These are phyloP conservation scores for Spathaspora passalidarum DNA, from an alignment of 805 yeast species.

Conservation along the genomic window DNA sequence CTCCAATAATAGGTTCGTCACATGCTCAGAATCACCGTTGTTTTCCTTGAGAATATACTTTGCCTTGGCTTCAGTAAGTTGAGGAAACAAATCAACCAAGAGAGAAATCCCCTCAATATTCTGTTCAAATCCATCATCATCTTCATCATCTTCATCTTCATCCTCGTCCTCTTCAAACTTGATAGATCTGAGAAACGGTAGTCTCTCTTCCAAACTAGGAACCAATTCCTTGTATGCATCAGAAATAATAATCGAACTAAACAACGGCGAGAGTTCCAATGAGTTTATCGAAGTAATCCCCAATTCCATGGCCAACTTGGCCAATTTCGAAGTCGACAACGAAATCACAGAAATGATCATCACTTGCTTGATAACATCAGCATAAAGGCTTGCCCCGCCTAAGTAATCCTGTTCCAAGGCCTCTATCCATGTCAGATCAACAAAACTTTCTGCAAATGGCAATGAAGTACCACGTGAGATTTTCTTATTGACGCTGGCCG, in stretches of 20 bases:
- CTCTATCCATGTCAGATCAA: constrained; percentile 56
- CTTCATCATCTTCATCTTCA: constrained; percentile 9
- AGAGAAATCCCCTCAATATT: constrained; percentile 31
- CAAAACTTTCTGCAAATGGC: constrained; percentile 53
- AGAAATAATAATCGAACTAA: constrained; percentile 53
- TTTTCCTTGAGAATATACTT: constrained; percentile 46
- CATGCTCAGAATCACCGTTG: constrained; percentile 51
- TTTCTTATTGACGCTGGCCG: constrained; percentile 1
- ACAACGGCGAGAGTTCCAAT: constrained; percentile 49
- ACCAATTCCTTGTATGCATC: constrained; percentile 41
- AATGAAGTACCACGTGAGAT: constrained; percentile 11
- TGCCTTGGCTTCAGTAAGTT: constrained; percentile 46
- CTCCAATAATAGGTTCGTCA: constrained; percentile 61
- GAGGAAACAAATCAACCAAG: constrained; percentile 66
- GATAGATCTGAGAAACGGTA: constrained; percentile 43
- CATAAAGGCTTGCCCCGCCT: constrained; percentile 53
- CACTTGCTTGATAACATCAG: constrained; percentile 43
- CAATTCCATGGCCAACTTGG: constrained; percentile 42
- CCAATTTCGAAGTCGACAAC: constrained; percentile 40
- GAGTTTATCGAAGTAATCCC: constrained; percentile 42
- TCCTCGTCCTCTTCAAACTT: constrained; percentile 3
- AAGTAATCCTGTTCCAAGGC: constrained; percentile 55
- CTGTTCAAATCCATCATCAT: constrained; percentile 18
- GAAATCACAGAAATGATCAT: constrained; percentile 53
- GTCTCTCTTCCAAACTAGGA: constrained; percentile 51